Evolutionary conservation across 441 rosid species (phyloP).

Genomic region (Euphorbia schlechtendalii): DNA sequence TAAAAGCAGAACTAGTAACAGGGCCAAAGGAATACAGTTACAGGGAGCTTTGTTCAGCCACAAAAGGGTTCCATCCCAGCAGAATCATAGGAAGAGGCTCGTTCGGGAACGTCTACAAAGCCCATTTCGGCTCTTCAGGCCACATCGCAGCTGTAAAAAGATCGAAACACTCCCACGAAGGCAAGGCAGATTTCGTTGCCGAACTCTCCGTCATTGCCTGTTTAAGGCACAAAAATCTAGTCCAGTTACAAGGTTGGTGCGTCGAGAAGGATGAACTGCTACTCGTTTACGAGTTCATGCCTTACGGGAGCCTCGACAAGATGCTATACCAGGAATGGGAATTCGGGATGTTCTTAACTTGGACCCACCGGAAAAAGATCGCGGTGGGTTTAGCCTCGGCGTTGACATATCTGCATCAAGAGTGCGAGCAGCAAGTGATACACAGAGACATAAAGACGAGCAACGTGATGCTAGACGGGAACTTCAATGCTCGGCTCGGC

Average conservation of each 20-base stretch:
- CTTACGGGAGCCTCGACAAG: slow-evolving; percentile 79
- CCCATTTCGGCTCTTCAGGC: slow-evolving; percentile 49
- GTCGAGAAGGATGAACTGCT: slow-evolving; percentile 73
- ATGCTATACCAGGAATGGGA: slow-evolving; percentile 54
- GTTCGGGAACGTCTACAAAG: slow-evolving; percentile 84
- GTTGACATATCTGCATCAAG: slow-evolving; percentile 75
- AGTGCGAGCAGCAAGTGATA: slow-evolving; percentile 90
- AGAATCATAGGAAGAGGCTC: slow-evolving; percentile 80
- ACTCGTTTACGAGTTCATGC: slow-evolving; percentile 89
- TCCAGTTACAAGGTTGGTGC: slow-evolving; percentile 90
- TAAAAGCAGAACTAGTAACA: slow-evolving; percentile 58
- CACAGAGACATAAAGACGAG: slow-evolving; percentile 89
- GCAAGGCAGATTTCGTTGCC: slow-evolving; percentile 75
- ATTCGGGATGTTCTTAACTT: slow-evolving; percentile 37
- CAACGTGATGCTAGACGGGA: slow-evolving; percentile 75
- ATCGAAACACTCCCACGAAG: slow-evolving; percentile 73
- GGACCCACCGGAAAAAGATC: slow-evolving; percentile 67
- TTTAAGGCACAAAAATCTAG: slow-evolving; percentile 86
- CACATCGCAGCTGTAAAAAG: slow-evolving; percentile 70
- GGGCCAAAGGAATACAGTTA: slow-evolving; percentile 69
- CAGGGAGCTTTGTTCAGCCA: slow-evolving; percentile 63
- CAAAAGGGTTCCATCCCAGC: slow-evolving; percentile 76
- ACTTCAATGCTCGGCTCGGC: slow-evolving; percentile 77
- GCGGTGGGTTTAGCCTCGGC: slow-evolving; percentile 80
- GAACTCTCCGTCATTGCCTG: slow-evolving; percentile 80